Conservation (phyloP, 371 early-diverging fungal genomes). For the Lichtheimia corymbifera region DNA sequence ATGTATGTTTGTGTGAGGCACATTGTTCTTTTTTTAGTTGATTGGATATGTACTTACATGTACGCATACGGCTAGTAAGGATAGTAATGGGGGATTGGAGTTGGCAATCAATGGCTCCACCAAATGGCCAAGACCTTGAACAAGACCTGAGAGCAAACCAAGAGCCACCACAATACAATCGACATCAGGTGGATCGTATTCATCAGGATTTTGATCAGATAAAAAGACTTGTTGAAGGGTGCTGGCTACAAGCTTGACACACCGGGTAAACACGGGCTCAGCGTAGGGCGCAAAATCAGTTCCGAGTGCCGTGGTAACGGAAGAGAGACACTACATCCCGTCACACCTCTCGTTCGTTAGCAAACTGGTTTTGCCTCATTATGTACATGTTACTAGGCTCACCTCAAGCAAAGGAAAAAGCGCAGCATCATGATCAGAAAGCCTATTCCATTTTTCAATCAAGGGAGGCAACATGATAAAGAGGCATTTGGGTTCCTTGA, state of each 20-base stretch:
- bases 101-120: constrained; percentile 70
- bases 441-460: constrained; percentile 75
- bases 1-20: not conserved
- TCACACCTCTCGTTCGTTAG: not conserved
- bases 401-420: constrained; percentile 90
- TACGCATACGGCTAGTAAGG: constrained; percentile 75
- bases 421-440: constrained; percentile 79
- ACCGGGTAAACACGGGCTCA: constrained; percentile 80
- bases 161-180: constrained; percentile 91
- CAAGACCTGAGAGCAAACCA: constrained; percentile 87
- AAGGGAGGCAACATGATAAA: constrained; percentile 83
- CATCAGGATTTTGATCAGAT: constrained; percentile 46
- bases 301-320: constrained; percentile 84
- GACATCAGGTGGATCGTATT: constrained; percentile 63
- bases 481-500: constrained; percentile 76
- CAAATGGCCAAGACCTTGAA: constrained; percentile 79
- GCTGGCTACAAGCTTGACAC: constrained; percentile 73
- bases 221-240: constrained; percentile 49
- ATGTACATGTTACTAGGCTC: constrained; percentile 9
- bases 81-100: constrained; percentile 66
- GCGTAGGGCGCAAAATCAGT: constrained; percentile 79
- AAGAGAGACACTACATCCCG: constrained; percentile 71
- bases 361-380: not conserved
- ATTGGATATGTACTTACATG: constrained; percentile 48
- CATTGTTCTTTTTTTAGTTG: not conserved